A percentile compares a stretch with the other conserved stretches of the same genome.
Evolutionary conservation across 2,329 filamentous ascomycete genomes (phyloP).

Genomic region (Monosporascus sp.): DNA sequence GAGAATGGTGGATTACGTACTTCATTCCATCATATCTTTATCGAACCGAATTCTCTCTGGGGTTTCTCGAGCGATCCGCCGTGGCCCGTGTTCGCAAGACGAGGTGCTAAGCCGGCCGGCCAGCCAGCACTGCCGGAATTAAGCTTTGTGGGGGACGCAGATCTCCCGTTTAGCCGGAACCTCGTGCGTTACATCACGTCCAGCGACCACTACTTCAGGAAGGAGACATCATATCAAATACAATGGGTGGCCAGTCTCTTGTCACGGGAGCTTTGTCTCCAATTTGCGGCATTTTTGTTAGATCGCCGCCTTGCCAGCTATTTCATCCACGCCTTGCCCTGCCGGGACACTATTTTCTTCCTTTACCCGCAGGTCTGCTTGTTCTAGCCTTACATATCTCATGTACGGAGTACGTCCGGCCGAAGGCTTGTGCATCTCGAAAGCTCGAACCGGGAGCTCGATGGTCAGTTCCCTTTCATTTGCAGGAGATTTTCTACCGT

Average conservation of each 20-base stretch:
- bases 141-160: not conserved
- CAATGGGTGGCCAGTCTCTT: not conserved
- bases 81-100: not conserved
- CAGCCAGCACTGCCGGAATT: not conserved
- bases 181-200: not conserved
- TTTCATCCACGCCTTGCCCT: not conserved
- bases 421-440: too few species aligned
- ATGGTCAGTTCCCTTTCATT: too few species aligned
- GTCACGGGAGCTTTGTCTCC: not conserved
- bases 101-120: not conserved
- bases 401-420: too few species aligned
- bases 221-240: not conserved
- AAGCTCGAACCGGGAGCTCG: too few species aligned
- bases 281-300: not conserved
- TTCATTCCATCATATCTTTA: too few species aligned
- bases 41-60: not conserved
- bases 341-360: too few species aligned
- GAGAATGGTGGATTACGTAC: too few species aligned
- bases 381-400: too few species aligned
- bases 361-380: too few species aligned
- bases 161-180: not conserved
- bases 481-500: too few species aligned
- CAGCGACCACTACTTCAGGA: not conserved
- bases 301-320: not conserved
- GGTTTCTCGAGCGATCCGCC: not conserved